phyloP scores from a whole-genome alignment of 495 filamentous ascomycete genomes.

The Tuber brumale region DNA sequence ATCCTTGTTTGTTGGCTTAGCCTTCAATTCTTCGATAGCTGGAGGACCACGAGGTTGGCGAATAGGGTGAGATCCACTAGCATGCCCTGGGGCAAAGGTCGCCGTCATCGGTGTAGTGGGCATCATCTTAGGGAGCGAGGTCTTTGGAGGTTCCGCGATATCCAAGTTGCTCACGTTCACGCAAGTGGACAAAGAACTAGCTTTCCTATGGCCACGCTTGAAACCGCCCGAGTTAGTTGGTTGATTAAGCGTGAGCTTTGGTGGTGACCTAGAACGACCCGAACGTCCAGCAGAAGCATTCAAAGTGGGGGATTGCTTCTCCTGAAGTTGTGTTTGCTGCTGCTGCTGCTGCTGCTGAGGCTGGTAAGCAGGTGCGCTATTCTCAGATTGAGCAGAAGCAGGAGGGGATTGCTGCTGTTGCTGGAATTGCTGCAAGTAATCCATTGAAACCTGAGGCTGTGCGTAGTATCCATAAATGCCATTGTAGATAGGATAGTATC shows the following conservation, averaged over 20 bases:
- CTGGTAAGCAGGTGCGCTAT: conserved; percentile 8
- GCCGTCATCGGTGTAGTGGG: conserved; percentile 75
- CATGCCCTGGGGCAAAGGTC: conserved; percentile 89
- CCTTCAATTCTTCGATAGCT: conserved; percentile 79
- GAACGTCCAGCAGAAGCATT: conserved; percentile 33
- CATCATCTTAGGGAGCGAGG: conserved; percentile 65
- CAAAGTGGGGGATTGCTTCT: conserved; percentile 45
- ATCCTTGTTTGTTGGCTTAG: conserved; percentile 85
- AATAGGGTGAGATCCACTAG: conserved; percentile 84
- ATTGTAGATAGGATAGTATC: conserved; percentile 72
- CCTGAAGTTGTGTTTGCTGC: conserved; percentile 35
- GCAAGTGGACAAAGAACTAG: conserved; percentile 64
- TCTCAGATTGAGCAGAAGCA: conserved; percentile 5
- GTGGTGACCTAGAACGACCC: conserved; percentile 46
- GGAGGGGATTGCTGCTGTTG: conserved; percentile 39
- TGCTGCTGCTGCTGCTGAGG: conserved; percentile 39
- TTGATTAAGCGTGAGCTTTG: conserved; percentile 52
- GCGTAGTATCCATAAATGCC: conserved; percentile 70
- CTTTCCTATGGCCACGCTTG: conserved; percentile 87
- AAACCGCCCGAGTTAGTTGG: conserved; percentile 52
- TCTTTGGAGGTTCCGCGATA: conserved; percentile 53
- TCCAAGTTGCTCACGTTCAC: conserved; percentile 55
- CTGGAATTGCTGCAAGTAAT: conserved; percentile 48
- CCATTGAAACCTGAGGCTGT: conserved; percentile 49
- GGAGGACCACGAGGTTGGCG: conserved; percentile 93